phyloP scores from a whole-genome alignment of 345 rosid genomes.

The Eutrema heterophyllum region DNA sequence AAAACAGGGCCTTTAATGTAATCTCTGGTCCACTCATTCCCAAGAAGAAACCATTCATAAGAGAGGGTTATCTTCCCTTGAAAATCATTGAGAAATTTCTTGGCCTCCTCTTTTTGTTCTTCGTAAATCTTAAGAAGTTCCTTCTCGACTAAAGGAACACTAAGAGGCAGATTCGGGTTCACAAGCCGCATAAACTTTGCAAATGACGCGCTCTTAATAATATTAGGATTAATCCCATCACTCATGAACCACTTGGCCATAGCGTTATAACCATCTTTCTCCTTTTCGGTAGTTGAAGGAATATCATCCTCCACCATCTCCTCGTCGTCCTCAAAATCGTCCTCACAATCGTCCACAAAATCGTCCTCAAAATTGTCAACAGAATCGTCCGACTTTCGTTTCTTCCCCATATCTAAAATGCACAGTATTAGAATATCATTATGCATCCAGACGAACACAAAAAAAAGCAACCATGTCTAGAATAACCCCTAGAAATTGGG shows the following conservation, averaged over 20 bases:
- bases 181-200: not conserved
- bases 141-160: not conserved
- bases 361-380: not conserved
- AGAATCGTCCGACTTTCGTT: not conserved
- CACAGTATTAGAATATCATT: not conserved
- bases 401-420: not conserved
- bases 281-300: not conserved
- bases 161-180: not conserved
- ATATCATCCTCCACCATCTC: not conserved
- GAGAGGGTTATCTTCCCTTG: slow-evolving; percentile 12
- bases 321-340: not conserved
- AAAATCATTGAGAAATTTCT: slow-evolving; percentile 10
- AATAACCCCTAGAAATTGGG: not conserved
- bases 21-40: not conserved
- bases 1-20: not conserved
- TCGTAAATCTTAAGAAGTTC: not conserved
- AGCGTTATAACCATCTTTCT: not conserved
- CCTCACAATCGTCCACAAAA: not conserved
- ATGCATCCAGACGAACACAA: not conserved
- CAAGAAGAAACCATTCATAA: slow-evolving; percentile 12
- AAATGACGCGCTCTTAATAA: not conserved
- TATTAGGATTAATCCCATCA: not conserved
- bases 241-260: not conserved
- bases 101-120: not conserved
- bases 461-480: not conserved